phyloP scores from a whole-genome alignment of 2,329 filamentous ascomycete species.

The Bimuria novae-zelandiae region DNA sequence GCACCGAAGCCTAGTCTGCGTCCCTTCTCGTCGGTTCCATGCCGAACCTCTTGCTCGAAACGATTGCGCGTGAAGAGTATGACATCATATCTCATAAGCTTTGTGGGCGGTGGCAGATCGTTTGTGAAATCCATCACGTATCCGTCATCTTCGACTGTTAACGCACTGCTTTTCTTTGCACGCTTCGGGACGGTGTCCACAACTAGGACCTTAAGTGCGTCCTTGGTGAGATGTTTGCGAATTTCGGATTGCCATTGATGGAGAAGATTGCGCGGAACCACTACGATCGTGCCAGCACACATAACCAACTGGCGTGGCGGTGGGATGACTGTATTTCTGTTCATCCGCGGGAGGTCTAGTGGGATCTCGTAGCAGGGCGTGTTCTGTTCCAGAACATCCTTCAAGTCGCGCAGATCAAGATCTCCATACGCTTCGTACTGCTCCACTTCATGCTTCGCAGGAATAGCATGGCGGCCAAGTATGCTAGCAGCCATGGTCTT shows the following conservation, averaged over 20 bases:
- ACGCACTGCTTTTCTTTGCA: slow-evolving; percentile 18
- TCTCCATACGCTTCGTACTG: slow-evolving; percentile 53
- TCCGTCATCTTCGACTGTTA: slow-evolving; percentile 12
- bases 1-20: slow-evolving; percentile 38
- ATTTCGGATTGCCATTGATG: slow-evolving; percentile 86
- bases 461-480: slow-evolving; percentile 67
- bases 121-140: slow-evolving; percentile 44
- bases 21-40: slow-evolving; percentile 54
- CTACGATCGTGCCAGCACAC: slow-evolving; percentile 72
- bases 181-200: slow-evolving; percentile 52
- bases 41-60: slow-evolving; percentile 70
- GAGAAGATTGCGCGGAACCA: slow-evolving; percentile 82
- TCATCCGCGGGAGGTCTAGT: slow-evolving; percentile 45
- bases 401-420: slow-evolving; percentile 46
- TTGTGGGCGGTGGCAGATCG: slow-evolving; percentile 60
- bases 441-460: slow-evolving; percentile 71
- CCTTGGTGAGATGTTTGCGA: slow-evolving; percentile 68
- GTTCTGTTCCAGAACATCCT: slow-evolving; percentile 38
- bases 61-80: slow-evolving; percentile 75
- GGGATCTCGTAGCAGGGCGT: slow-evolving; percentile 49
- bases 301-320: slow-evolving; percentile 62
- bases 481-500: slow-evolving; percentile 76
- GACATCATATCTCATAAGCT: slow-evolving; percentile 72
- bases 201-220: slow-evolving; percentile 66
- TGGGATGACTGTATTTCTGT: slow-evolving; percentile 47